A percentile compares a stretch with the other conserved stretches of the same genome.
phyloP scores from a whole-genome alignment of 441 rosid species.

The Euphorbia celastroides region DNA sequence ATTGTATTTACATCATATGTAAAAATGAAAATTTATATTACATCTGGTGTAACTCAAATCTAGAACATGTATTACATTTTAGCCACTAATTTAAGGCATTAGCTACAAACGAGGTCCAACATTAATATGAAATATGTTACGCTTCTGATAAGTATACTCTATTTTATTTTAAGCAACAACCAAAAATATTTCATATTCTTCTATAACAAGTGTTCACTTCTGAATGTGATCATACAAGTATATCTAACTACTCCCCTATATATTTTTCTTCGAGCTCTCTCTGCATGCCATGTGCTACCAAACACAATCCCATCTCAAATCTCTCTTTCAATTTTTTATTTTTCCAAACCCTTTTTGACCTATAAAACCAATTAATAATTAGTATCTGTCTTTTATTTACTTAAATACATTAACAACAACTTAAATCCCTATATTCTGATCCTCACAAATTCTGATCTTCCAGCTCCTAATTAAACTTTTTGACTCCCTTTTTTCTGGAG shows the following conservation, averaged over 20 bases:
- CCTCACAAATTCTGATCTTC: neutral
- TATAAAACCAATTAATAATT: neutral
- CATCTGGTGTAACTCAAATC: too few relatives aligned
- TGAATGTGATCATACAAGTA: neutral
- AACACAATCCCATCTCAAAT: conserved; percentile 17
- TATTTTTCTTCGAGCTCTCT: conserved; percentile 13
- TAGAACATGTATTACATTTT: too few relatives aligned
- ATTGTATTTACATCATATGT: too few relatives aligned
- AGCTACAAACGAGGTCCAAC: too few relatives aligned
- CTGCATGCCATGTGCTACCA: conserved; percentile 32
- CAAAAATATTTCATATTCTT: too few relatives aligned
- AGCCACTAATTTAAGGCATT: too few relatives aligned
- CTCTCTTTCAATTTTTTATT: conserved; percentile 1
- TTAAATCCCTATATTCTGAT: conserved; percentile 1
- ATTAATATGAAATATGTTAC: too few relatives aligned
- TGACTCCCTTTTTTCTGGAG: conserved; percentile 15
- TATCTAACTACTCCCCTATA: conserved; percentile 11
- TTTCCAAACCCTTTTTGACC: conserved; percentile 12
- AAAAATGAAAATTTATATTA: too few relatives aligned
- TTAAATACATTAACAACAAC: neutral
- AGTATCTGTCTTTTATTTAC: neutral
- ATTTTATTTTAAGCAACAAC: too few relatives aligned
- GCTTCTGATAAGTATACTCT: too few relatives aligned
- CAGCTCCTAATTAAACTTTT: conserved; percentile 1
- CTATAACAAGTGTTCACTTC: too few relatives aligned